Evolutionary conservation across 495 filamentous ascomycete genomes (phyloP).

Genomic region (Neurospora pannonica): DNA sequence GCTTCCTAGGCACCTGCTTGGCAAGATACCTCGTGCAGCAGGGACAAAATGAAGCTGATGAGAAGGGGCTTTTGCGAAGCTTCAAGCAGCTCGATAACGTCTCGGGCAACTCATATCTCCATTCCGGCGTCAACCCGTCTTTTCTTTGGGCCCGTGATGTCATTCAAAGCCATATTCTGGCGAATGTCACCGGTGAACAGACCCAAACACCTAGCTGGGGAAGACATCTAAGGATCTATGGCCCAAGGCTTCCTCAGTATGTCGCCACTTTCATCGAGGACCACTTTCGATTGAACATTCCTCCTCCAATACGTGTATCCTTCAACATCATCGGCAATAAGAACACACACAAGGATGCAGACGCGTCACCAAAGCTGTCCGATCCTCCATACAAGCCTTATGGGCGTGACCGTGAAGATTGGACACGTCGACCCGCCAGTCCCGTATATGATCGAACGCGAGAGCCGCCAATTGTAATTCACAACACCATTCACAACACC

Average conservation of each 20-base stretch:
- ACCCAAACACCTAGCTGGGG: too few relatives aligned
- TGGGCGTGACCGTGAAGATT: too few relatives aligned
- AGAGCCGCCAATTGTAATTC: too few relatives aligned
- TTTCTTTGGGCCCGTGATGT: slow-evolving; percentile 7
- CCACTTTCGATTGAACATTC: not conserved
- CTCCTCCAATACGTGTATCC: not conserved
- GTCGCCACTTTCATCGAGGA: not conserved
- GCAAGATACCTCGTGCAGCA: slow-evolving; percentile 9
- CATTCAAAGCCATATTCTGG: not conserved
- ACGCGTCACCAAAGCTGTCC: too few relatives aligned
- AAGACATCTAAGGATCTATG: not conserved
- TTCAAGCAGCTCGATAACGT: not conserved
- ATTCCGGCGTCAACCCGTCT: not conserved
- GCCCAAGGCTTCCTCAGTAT: not conserved
- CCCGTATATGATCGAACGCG: too few relatives aligned
- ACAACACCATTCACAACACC: too few relatives aligned
- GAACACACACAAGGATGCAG: too few relatives aligned
- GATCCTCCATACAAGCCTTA: too few relatives aligned
- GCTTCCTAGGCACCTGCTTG: slow-evolving; percentile 11
- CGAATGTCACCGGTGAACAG: too few relatives aligned
- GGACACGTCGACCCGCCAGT: too few relatives aligned
- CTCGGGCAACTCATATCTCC: not conserved
- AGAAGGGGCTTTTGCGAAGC: not conserved
- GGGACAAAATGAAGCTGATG: not conserved
- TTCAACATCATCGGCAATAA: too few relatives aligned